A percentile compares a stretch with the other conserved stretches of the same genome.
Conservation (phyloP, 345 rosid species). For the Salix caprea region DNA sequence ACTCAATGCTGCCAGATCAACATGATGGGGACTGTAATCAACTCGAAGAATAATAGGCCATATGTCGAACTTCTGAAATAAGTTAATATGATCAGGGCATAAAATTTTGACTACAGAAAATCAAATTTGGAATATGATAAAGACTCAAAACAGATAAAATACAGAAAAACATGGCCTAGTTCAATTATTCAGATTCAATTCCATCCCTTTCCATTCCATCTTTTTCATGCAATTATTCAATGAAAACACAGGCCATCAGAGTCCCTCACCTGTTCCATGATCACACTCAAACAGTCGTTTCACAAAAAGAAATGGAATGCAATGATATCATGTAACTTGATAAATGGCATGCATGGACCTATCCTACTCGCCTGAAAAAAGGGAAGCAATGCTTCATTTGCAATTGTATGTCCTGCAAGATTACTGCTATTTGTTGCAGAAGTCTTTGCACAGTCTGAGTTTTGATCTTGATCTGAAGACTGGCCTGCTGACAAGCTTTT, state of each 20-base stretch:
- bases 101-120: neutral
- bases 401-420: constrained; percentile 40
- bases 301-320: neutral
- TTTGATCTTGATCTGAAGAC: constrained; percentile 36
- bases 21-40: constrained; percentile 78
- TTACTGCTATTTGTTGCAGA: constrained; percentile 20
- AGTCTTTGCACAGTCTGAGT: constrained; percentile 36
- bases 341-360: constrained; percentile 5
- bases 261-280: neutral
- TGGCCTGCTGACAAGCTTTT: constrained; percentile 42
- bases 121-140: neutral
- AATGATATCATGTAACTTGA: constrained; percentile 1
- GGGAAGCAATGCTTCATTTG: constrained; percentile 89
- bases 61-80: constrained; percentile 77
- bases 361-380: constrained; percentile 73
- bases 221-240: constrained; percentile 2
- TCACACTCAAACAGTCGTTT: neutral
- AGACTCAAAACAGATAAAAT: neutral
- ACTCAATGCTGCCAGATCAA: constrained; percentile 85
- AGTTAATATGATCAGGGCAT: constrained; percentile 25
- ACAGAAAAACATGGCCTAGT: neutral
- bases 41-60: constrained; percentile 78
- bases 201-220: neutral
- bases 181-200: neutral
- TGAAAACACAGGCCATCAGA: constrained; percentile 2